A percentile compares a stretch with the other conserved stretches of the same genome.
Conservation (phyloP, 495 filamentous ascomycete species). For the Penicillium canescens region DNA sequence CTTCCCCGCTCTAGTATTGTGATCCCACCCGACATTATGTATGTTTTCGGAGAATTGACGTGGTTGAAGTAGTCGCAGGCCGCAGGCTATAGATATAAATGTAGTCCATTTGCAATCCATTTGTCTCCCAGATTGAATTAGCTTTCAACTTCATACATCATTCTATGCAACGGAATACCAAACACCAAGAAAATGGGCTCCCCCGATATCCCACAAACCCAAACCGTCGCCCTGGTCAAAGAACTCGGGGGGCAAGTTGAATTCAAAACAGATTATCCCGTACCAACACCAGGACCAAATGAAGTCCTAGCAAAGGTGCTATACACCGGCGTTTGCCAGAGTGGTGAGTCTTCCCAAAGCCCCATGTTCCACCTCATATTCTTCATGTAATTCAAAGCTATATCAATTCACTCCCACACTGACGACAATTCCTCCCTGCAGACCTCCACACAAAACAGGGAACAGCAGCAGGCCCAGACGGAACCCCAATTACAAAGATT, state of each 20-base stretch:
- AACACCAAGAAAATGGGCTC: constrained; percentile 18
- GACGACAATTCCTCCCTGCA: constrained; percentile 9
- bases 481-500: constrained; percentile 46
- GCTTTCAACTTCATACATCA: not conserved
- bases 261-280: constrained; percentile 48
- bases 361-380: not conserved
- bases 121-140: not conserved
- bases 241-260: constrained; percentile 44
- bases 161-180: not conserved
- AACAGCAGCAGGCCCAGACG: constrained; percentile 42
- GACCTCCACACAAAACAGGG: constrained; percentile 51
- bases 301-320: constrained; percentile 52
- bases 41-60: not conserved
- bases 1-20: not conserved
- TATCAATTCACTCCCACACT: not conserved
- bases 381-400: too few relatives aligned
- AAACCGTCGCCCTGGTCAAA: constrained; percentile 48
- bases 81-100: not conserved
- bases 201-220: constrained; percentile 35
- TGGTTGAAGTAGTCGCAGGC: not conserved
- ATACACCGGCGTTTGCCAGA: constrained; percentile 51
- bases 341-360: constrained; percentile 29
- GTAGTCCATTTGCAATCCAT: not conserved
- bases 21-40: not conserved
- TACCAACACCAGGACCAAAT: constrained; percentile 40